phyloP scores from a whole-genome alignment of 495 filamentous ascomycete genomes.

The Penicillium waksmanii region DNA sequence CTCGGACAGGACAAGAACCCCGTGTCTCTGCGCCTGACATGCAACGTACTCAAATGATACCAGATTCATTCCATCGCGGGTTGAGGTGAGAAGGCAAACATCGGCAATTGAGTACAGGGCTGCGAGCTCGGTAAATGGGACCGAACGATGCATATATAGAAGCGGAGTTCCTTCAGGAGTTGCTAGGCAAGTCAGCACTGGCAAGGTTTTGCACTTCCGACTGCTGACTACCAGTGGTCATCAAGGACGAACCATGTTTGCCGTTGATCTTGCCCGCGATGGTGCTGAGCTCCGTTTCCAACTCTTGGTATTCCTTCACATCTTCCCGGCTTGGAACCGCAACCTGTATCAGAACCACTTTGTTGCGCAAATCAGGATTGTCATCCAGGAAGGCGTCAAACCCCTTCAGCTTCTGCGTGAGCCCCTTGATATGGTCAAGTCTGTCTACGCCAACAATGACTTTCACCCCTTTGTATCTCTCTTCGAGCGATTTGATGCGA shows the following conservation, averaged over 20 bases:
- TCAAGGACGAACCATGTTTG: constrained; percentile 41
- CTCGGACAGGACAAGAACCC: constrained; percentile 89
- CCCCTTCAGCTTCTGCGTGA: constrained; percentile 92
- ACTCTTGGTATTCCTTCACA: constrained; percentile 94
- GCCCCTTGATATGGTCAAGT: constrained; percentile 93
- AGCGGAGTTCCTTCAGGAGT: constrained; percentile 93
- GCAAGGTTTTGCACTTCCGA: too few species aligned
- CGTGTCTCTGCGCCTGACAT: constrained; percentile 79
- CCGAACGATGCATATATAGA: constrained; percentile 91
- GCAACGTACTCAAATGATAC: constrained; percentile 97
- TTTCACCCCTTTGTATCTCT: constrained; percentile 84
- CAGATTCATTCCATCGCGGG: constrained; percentile 96
- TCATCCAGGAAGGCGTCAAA: constrained; percentile 89
- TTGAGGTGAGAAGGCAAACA: constrained; percentile 86
- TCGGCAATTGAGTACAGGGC: constrained; percentile 90
- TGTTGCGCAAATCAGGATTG: constrained; percentile 89
- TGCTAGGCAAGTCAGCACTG: constrained; percentile 44
- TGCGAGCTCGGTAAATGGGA: constrained; percentile 86
- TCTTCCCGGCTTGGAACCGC: constrained; percentile 90
- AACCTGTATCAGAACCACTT: constrained; percentile 90
- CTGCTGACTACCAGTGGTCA: too few species aligned
- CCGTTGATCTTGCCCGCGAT: constrained; percentile 92
- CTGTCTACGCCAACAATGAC: constrained; percentile 93
- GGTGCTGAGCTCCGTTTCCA: constrained; percentile 87
- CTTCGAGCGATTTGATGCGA: constrained; percentile 74